Evolutionary conservation across 2,329 filamentous ascomycete species (phyloP), one percentile per base, ranked within the genome.

Genomic region (Xylogone sp.): DNA sequence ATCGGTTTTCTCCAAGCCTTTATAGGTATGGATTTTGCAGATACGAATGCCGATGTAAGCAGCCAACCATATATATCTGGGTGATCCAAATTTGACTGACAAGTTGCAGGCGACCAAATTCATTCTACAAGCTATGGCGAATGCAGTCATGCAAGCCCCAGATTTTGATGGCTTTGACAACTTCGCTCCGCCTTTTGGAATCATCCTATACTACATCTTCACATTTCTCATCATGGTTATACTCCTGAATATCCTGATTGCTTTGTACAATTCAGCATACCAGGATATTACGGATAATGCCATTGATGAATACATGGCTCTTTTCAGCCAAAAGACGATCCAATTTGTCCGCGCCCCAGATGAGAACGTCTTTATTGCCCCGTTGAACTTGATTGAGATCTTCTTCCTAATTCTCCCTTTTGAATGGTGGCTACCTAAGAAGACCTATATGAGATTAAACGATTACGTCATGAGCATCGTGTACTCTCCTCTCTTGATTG

Each of bases 301-400:
- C 3, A 87, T 90, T 58, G 94, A 99, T 68, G 94, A 99, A 69
- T 99, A 91, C 70, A 85, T 99, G 67, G 93, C 91, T 0, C 81
- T 97, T 3, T 97, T 96, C 70, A 81, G 90, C 0, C 88, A 95
- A 60, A 96, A 96, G 71, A 97, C 94, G 0, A 90, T 97, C 80
- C 91, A 96, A 63, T 99, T 97, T 63, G 90, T 97, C 18, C 89
- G 94, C 46, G 94, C 94, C 0, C 94, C 94, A 0, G 94, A 99
- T 62, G 94, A 99, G 69, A 99, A 99, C 61, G 94, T 99, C 50
- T 99, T 94, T 71, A 96, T 99, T 63, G 86, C 94, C 0, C 94
- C 94, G 0, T 88, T 99, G 71, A 99, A 99, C 68, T 78, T 99
- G 2, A 81, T 99, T 54, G 94, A 99, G 68, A 84, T 97, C 18